These are phyloP conservation scores for Xylaria polymorpha DNA, from an alignment of 2,329 filamentous ascomycete species.

Conservation along the genomic window DNA sequence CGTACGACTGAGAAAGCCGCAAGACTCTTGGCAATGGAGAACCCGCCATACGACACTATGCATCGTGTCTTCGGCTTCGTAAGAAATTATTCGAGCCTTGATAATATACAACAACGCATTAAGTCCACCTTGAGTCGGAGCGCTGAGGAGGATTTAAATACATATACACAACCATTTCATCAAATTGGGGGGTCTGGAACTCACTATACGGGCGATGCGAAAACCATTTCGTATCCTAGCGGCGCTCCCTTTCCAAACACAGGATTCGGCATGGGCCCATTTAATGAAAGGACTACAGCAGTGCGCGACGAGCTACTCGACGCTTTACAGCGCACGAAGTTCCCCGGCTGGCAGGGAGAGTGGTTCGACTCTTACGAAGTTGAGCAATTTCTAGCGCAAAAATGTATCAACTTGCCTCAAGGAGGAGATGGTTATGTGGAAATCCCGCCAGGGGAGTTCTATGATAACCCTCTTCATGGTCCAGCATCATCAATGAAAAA, in stretches of 20 bases:
- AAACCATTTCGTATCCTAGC: constrained; percentile 38
- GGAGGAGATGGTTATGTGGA: constrained; percentile 74
- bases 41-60: constrained; percentile 61
- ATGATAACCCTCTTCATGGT: constrained; percentile 37
- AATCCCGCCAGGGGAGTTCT: constrained; percentile 60
- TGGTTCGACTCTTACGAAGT: constrained; percentile 84
- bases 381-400: constrained; percentile 75
- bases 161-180: constrained; percentile 71
- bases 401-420: constrained; percentile 71
- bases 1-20: constrained; percentile 72
- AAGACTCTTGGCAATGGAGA: constrained; percentile 63
- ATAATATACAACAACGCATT: constrained; percentile 59
- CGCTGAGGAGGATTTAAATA: constrained; percentile 61
- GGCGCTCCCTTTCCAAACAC: constrained; percentile 45
- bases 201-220: constrained; percentile 62
- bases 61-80: constrained; percentile 76
- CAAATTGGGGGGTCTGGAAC: constrained; percentile 76
- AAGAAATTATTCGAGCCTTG: constrained; percentile 67
- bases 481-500: constrained; percentile 6
- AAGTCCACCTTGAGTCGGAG: constrained; percentile 50
- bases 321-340: constrained; percentile 61
- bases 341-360: constrained; percentile 75
- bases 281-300: constrained; percentile 54
- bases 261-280: constrained; percentile 62
- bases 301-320: constrained; percentile 59